A percentile compares a stretch with the other conserved stretches of the same genome.
phyloP scores from a whole-genome alignment of 2,329 filamentous ascomycete species.

The Zalaria sp. region DNA sequence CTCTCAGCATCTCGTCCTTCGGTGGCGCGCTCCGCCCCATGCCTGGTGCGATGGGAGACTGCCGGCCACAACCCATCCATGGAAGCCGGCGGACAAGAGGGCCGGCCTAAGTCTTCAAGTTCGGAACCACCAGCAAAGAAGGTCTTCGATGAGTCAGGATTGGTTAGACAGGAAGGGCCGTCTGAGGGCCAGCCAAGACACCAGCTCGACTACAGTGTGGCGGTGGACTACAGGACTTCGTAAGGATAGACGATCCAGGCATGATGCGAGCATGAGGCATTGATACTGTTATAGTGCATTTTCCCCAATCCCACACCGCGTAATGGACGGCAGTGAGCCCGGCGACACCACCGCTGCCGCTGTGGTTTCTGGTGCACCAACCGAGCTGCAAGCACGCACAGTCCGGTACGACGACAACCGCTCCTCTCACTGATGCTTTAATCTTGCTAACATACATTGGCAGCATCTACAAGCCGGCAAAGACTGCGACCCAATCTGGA shows the following conservation, averaged over 20 bases:
- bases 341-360: slow-evolving; percentile 63
- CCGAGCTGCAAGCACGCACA: slow-evolving; percentile 84
- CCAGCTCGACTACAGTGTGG: slow-evolving; percentile 67
- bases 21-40: not conserved
- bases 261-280: slow-evolving; percentile 1
- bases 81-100: slow-evolving; percentile 17
- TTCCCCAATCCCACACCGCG: slow-evolving; percentile 75
- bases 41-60: slow-evolving; percentile 12
- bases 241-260: slow-evolving; percentile 34
- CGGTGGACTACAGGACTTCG: slow-evolving; percentile 83
- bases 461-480: slow-evolving; percentile 84
- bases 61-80: slow-evolving; percentile 22
- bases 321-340: slow-evolving; percentile 85
- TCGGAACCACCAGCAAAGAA: slow-evolving; percentile 7
- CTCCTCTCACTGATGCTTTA: not conserved
- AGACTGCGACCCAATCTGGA: slow-evolving; percentile 93
- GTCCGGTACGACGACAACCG: slow-evolving; percentile 54
- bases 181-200: slow-evolving; percentile 43
- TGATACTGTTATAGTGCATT: slow-evolving; percentile 50
- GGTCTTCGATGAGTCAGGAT: slow-evolving; percentile 15
- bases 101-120: slow-evolving; percentile 1
- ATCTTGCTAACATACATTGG: not conserved
- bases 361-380: slow-evolving; percentile 78
- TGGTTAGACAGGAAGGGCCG: slow-evolving; percentile 37
- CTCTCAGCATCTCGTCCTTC: slow-evolving; percentile 16